These are phyloP conservation scores for Candida michaelii DNA, from an alignment of 805 yeast species.

Conservation along the genomic window DNA sequence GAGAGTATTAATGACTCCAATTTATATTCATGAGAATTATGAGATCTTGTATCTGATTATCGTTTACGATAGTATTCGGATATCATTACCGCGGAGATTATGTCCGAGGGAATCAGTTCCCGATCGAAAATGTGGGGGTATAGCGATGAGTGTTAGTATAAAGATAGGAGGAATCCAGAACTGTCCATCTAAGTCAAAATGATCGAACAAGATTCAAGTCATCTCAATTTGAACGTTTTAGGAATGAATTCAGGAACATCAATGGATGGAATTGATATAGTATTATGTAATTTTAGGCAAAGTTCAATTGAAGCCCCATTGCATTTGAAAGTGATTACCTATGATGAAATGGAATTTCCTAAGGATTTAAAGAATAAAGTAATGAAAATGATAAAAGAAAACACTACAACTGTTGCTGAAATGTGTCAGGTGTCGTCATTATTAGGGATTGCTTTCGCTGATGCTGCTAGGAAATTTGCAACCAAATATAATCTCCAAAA, in stretches of 20 bases:
- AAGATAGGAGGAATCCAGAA: neutral
- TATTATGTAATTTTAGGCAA: conserved; percentile 15
- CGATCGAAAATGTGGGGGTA: neutral
- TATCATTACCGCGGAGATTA: conserved; percentile 1
- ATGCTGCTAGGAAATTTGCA: conserved; percentile 12
- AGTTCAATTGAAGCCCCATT: conserved; percentile 9
- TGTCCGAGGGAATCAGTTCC: neutral
- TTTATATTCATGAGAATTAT: neutral
- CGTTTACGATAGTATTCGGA: neutral
- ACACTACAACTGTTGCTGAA: conserved; percentile 14
- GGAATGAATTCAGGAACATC: conserved; percentile 16
- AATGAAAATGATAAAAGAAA: conserved; percentile 12
- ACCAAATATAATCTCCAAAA: conserved; percentile 7
- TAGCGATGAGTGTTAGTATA: no score
- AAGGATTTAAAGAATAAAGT: conserved; percentile 11
- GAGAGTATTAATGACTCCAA: conserved; percentile 1
- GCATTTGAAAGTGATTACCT: conserved; percentile 11
- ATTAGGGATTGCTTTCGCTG: conserved; percentile 15
- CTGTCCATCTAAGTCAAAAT: neutral
- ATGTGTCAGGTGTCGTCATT: conserved; percentile 12
- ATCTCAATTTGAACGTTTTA: conserved; percentile 11
- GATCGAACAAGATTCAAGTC: neutral
- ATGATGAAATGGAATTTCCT: conserved; percentile 15
- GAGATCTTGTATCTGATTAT: neutral
- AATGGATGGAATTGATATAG: conserved; percentile 18